Conservation (phyloP, 345 rosid genomes). For the Eucalyptus coolabah region DNA sequence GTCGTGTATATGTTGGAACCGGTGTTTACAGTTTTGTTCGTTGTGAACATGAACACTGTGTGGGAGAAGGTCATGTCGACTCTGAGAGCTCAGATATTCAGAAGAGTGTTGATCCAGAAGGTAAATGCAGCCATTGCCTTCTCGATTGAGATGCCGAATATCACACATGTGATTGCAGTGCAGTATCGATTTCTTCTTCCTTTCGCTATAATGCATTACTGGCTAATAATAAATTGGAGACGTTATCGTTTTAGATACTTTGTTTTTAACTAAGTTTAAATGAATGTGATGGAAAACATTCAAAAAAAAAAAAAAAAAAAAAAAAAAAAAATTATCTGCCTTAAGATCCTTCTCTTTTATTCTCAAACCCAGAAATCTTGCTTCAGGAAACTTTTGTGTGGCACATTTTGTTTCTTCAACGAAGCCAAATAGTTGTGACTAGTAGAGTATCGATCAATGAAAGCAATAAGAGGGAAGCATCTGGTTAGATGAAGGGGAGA, state of each 20-base stretch:
- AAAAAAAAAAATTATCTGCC: background rate
- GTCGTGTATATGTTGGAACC: slow-evolving; percentile 74
- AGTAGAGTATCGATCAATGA: background rate
- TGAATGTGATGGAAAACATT: background rate
- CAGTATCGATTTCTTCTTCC: background rate
- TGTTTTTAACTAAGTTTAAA: background rate
- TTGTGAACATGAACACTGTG: slow-evolving; percentile 49
- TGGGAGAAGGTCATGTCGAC: slow-evolving; percentile 93
- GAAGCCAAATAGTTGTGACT: background rate
- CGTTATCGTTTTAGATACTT: background rate
- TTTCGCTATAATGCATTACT: background rate
- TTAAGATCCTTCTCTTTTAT: background rate
- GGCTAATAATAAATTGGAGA: background rate
- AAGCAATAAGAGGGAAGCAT: background rate
- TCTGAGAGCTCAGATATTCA: slow-evolving; percentile 69
- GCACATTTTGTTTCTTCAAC: background rate
- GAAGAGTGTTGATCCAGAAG: slow-evolving; percentile 77
- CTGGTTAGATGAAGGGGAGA: background rate
- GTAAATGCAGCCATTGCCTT: slow-evolving; percentile 7
- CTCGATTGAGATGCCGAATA: background rate
- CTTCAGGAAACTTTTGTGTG: background rate
- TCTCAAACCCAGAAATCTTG: background rate
- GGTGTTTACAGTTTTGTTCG: slow-evolving; percentile 66
- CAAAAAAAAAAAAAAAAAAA: background rate
- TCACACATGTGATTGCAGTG: background rate